A percentile compares a stretch with the other conserved stretches of the same genome.
Evolutionary conservation across 2,329 filamentous ascomycete genomes (phyloP).

Genomic region (Calonectria honghensis): DNA sequence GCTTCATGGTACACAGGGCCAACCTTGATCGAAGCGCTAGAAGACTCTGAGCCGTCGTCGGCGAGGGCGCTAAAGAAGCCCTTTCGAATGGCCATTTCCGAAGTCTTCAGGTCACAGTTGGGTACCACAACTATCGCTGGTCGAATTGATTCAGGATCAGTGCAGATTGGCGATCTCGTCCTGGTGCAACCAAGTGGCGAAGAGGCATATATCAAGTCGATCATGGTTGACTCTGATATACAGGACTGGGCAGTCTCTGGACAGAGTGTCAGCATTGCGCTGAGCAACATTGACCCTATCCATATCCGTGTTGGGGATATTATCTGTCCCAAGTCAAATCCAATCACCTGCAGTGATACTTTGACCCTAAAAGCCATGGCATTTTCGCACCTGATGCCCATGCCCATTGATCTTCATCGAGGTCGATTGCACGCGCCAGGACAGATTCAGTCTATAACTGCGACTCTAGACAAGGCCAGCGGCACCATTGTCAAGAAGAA

Average conservation of each 20-base stretch:
- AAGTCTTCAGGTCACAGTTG: conserved; percentile 88
- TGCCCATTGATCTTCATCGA: conserved; percentile 91
- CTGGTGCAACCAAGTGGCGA: conserved; percentile 88
- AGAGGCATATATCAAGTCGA: conserved; percentile 85
- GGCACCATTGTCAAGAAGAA: conserved; percentile 88
- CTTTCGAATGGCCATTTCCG: conserved; percentile 89
- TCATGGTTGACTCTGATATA: conserved; percentile 84
- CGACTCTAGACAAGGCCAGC: conserved; percentile 85
- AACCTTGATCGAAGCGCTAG: conserved; percentile 89
- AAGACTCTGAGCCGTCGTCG: conserved; percentile 84
- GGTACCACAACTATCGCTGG: conserved; percentile 91
- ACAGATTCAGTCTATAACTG: conserved; percentile 81
- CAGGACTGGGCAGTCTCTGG: conserved; percentile 95
- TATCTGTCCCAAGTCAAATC: conserved; percentile 81
- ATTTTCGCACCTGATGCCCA: conserved; percentile 92
- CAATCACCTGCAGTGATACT: conserved; percentile 81
- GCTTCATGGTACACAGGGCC: conserved; percentile 87
- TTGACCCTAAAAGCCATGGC: conserved; percentile 91
- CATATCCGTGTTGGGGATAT: conserved; percentile 91
- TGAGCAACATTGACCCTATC: conserved; percentile 88
- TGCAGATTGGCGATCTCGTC: conserved; percentile 89
- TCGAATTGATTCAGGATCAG: conserved; percentile 86
- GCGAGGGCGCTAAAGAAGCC: conserved; percentile 83
- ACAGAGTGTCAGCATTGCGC: conserved; percentile 89
- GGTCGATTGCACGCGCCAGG: conserved; percentile 88